Evolutionary conservation across 2,329 filamentous ascomycete genomes (phyloP).

Genomic region (Colletotrichum eremochloae): DNA sequence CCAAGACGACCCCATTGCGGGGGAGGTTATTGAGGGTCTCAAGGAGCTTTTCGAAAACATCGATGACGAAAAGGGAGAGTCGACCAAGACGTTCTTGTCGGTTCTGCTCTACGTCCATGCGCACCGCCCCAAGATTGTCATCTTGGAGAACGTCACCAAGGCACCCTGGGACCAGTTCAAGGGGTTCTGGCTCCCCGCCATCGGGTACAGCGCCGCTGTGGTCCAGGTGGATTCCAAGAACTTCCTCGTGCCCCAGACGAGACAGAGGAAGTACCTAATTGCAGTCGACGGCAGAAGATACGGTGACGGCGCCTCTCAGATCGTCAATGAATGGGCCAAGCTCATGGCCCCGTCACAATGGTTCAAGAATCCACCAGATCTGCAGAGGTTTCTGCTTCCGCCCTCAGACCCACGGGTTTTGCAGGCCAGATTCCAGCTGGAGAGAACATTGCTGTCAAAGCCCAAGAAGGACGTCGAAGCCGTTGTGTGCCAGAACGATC

Average conservation of each 20-base stretch:
- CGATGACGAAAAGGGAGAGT: conserved; percentile 72
- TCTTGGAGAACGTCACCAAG: conserved; percentile 78
- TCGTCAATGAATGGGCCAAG: conserved; percentile 57
- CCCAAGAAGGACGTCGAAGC: conserved; percentile 59
- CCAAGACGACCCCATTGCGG: conserved; percentile 49
- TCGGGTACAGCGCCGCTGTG: conserved; percentile 68
- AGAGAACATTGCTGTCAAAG: conserved; percentile 50
- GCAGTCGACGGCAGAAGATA: conserved; percentile 61
- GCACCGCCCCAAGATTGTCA: conserved; percentile 71
- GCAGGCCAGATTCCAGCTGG: conserved; percentile 62
- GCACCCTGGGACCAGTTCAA: conserved; percentile 71
- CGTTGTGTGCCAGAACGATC: conserved; percentile 70
- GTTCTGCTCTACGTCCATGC: conserved; percentile 69
- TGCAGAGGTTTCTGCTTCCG: conserved; percentile 71
- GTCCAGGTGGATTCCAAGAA: conserved; percentile 75
- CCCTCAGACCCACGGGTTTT: conserved; percentile 67
- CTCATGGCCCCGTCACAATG: conserved; percentile 59
- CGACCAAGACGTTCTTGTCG: conserved; percentile 73
- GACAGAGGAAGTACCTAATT: conserved; percentile 71
- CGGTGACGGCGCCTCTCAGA: conserved; percentile 45
- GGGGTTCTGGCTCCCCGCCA: conserved; percentile 52
- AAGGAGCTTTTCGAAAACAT: conserved; percentile 65
- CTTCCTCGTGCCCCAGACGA: conserved; percentile 80
- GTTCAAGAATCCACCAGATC: conserved; percentile 68
- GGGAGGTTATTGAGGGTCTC: conserved; percentile 12